Evolutionary conservation across 768 basidiomycete genomes (phyloP).

Genomic region (Podaxis carcinomalis): DNA sequence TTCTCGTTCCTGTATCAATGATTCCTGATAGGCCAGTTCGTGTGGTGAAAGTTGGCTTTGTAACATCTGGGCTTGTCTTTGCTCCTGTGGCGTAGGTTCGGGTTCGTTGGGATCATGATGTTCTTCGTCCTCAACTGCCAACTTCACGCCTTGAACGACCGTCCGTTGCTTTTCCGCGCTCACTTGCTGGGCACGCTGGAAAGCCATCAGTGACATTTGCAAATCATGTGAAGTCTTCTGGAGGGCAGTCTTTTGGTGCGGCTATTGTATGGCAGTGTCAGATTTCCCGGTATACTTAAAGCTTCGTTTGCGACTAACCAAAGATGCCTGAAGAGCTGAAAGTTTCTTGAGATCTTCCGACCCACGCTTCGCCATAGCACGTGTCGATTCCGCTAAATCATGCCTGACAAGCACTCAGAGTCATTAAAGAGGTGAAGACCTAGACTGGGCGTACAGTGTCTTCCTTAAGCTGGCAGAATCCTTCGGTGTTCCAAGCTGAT

Average conservation of each 20-base stretch:
- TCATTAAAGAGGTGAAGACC: background rate
- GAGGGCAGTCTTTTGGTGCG: constrained; percentile 76
- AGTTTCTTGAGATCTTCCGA: constrained; percentile 92
- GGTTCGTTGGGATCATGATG: constrained; percentile 31
- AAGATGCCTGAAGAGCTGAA: constrained; percentile 55
- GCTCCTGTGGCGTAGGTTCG: constrained; percentile 41
- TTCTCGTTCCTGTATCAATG: constrained; percentile 91
- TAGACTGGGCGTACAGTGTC: constrained; percentile 62
- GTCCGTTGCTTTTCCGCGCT: constrained; percentile 88
- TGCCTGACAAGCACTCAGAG: constrained; percentile 47
- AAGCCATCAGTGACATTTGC: constrained; percentile 82
- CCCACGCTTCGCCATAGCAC: constrained; percentile 91
- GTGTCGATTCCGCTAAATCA: constrained; percentile 91
- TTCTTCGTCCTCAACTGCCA: constrained; percentile 81
- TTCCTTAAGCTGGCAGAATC: constrained; percentile 80
- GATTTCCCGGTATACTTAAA: background rate
- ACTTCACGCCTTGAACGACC: constrained; percentile 82
- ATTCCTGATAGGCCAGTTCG: constrained; percentile 95
- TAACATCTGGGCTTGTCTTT: constrained; percentile 66
- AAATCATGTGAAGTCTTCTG: constrained; percentile 94
- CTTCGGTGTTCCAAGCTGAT: constrained; percentile 82
- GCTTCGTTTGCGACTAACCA: constrained; percentile 39
- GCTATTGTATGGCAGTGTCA: constrained; percentile 34
- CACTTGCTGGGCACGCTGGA: constrained; percentile 87
- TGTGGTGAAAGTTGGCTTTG: constrained; percentile 79